Conservation (phyloP, 106 monocot species). For the Phalaenopsis equestris region DNA sequence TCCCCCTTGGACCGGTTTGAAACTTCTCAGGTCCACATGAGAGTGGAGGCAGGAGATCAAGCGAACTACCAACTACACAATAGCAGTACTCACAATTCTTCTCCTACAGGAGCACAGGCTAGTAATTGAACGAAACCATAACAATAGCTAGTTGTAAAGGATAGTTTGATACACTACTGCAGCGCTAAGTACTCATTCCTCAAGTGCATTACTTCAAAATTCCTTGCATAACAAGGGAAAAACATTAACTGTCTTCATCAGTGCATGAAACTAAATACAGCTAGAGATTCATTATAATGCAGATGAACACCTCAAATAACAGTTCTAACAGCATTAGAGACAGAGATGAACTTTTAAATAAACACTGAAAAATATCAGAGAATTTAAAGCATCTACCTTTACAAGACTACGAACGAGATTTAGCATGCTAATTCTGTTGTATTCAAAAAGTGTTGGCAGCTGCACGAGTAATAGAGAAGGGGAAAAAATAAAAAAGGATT, state of each 20-base stretch:
- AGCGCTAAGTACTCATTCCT: not conserved
- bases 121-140: not conserved
- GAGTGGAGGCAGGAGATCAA: not conserved
- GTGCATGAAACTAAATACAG: not conserved
- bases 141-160: not conserved
- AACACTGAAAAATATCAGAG: not conserved
- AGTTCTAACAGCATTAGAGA: not conserved
- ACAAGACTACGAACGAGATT: constrained; percentile 79
- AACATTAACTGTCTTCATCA: not conserved
- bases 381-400: constrained; percentile 42
- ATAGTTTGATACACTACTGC: not conserved
- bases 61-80: not conserved
- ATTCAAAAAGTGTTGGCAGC: constrained; percentile 69
- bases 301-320: not conserved
- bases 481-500: not conserved
- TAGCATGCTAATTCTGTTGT: constrained; percentile 89
- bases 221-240: not conserved
- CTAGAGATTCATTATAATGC: not conserved
- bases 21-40: no score
- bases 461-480: constrained; percentile 22
- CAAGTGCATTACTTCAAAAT: not conserved
- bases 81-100: not conserved
- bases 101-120: not conserved
- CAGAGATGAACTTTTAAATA: not conserved
- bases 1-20: no score